A percentile compares a stretch with the other conserved stretches of the same genome.
Evolutionary conservation across 2,329 filamentous ascomycete species (phyloP).

Genomic region (Monosporascus sp.): DNA sequence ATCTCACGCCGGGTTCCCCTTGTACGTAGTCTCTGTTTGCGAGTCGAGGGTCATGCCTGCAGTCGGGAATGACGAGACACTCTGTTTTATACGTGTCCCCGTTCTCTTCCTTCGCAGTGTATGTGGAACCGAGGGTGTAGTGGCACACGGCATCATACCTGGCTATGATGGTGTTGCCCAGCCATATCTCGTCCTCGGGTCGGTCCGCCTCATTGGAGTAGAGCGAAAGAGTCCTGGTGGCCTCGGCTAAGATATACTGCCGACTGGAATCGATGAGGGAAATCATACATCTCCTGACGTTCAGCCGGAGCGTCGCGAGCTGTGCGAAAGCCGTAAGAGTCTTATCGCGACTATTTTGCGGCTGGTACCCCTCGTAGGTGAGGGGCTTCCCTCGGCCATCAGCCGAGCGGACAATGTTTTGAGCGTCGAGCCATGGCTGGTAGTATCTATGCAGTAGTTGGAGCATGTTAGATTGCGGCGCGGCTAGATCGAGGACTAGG

Average conservation of each 20-base stretch:
- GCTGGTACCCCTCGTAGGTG: constrained; percentile 22
- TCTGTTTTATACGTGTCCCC: constrained; percentile 11
- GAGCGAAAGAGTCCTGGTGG: constrained; percentile 40
- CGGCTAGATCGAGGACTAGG: background rate
- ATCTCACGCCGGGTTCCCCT: constrained; percentile 27
- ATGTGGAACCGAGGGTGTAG: constrained; percentile 8
- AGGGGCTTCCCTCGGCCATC: constrained; percentile 2
- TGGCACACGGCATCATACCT: constrained; percentile 17
- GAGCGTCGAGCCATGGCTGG: constrained; percentile 19
- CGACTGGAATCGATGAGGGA: constrained; percentile 40
- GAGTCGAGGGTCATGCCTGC: constrained; percentile 28
- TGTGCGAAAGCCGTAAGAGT: constrained; percentile 44
- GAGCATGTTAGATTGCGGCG: background rate
- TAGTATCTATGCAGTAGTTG: constrained; percentile 13
- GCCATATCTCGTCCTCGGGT: constrained; percentile 19
- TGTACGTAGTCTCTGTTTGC: constrained; percentile 26
- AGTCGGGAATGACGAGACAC: constrained; percentile 26
- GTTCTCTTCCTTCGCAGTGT: constrained; percentile 9
- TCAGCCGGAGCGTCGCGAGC: constrained; percentile 42
- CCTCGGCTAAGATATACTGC: constrained; percentile 48
- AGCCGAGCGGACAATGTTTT: constrained; percentile 10
- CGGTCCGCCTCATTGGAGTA: constrained; percentile 20
- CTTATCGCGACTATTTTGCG: constrained; percentile 29
- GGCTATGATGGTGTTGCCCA: constrained; percentile 17
- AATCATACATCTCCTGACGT: constrained; percentile 42